Conservation (phyloP, 129 eudicot species). For the Pulicaria dysenterica region DNA sequence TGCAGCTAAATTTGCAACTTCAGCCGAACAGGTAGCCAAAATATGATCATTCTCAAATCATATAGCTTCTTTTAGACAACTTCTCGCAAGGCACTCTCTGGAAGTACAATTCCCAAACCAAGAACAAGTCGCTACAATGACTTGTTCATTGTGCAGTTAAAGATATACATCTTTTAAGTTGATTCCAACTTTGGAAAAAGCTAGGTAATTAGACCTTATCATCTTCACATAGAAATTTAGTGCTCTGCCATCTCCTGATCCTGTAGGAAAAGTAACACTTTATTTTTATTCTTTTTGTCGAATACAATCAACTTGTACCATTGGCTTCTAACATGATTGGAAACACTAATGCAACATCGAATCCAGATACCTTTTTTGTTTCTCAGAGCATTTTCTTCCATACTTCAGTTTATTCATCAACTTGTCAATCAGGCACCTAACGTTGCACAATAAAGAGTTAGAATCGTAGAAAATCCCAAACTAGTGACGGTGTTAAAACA, state of each 20-base stretch:
- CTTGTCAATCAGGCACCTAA: background rate
- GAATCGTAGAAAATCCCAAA: background rate
- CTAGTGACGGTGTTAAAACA: background rate
- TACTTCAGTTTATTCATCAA: too few relatives aligned
- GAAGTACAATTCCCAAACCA: too few relatives aligned
- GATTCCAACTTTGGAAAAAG: constrained; percentile 16
- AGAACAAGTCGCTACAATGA: too few relatives aligned
- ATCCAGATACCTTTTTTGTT: background rate
- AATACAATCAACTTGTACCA: background rate
- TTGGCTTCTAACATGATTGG: background rate
- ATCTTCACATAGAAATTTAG: background rate
- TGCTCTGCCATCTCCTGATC: background rate
- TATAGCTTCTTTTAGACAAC: too few relatives aligned
- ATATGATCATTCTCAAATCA: too few relatives aligned
- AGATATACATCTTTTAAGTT: background rate
- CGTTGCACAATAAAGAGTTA: background rate
- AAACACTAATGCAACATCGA: background rate
- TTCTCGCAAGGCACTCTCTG: too few relatives aligned
- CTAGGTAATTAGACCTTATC: background rate
- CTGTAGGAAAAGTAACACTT: constrained; percentile 17
- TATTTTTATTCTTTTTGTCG: too few relatives aligned
- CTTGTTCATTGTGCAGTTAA: background rate
- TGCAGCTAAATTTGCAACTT: too few relatives aligned
- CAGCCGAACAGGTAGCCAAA: too few relatives aligned
- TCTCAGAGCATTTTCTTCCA: too few relatives aligned